Evolutionary conservation across 108 stramenopile species (phyloP).

Genomic region (Skeletonema grethae): DNA sequence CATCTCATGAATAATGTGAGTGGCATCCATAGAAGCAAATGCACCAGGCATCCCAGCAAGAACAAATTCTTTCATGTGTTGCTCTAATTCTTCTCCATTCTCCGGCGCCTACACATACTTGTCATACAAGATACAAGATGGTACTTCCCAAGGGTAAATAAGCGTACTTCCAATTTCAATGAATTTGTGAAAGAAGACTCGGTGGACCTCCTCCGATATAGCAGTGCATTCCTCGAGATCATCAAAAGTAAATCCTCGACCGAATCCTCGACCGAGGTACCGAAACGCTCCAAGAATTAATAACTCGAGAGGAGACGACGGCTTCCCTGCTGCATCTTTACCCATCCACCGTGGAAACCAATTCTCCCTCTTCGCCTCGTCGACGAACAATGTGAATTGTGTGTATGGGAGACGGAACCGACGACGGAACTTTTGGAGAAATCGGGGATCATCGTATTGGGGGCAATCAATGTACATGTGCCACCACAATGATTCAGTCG

Average conservation of each 20-base stretch:
- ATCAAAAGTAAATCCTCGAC: constrained; percentile 1
- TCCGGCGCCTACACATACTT: not conserved
- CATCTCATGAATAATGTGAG: no score
- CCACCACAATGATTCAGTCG: not conserved
- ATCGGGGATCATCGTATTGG: not conserved
- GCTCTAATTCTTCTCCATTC: no score
- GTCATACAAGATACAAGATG: constrained; percentile 1
- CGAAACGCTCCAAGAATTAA: constrained; percentile 5
- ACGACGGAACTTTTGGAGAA: not conserved
- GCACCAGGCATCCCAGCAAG: no score
- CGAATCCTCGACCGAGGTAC: constrained; percentile 15
- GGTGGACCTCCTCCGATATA: not conserved
- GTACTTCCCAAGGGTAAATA: no score
- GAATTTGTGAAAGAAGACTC: not conserved
- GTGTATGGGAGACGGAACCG: not conserved
- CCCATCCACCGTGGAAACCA: not conserved
- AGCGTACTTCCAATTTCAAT: constrained; percentile 5
- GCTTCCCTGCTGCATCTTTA: not conserved
- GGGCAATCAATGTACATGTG: not conserved
- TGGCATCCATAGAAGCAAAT: no score
- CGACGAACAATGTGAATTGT: not conserved
- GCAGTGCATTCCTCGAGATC: constrained; percentile 6
- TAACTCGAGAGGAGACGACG: constrained; percentile 10
- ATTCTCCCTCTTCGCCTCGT: not conserved
- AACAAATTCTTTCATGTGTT: no score